Evolutionary conservation across 1,139 yeast genomes (phyloP), one percentile per base, ranked within the genome.

Genomic region (Debaryomyces psychrophilus): DNA sequence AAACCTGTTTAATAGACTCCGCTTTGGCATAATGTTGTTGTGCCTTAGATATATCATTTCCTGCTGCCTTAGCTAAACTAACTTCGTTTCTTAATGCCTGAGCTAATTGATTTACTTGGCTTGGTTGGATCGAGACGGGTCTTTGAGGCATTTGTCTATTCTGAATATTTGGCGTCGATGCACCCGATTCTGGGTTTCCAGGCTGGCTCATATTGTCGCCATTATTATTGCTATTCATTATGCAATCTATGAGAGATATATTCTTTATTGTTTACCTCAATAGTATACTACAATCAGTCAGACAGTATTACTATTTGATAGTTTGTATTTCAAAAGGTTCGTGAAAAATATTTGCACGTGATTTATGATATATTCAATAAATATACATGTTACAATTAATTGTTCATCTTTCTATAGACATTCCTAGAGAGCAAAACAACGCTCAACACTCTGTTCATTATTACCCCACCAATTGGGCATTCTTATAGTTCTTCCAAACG

Each of bases 21-120:
- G 93, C 95, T 50, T 82, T 83, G 51, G 75, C 71, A 53, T 80
- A 69, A 58, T 86, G 89, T 54, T 79, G 83, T 60, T 81, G 81
- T n/a, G 92, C 93, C 53, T 79, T 83, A 0, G 81, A 84, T 6
- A 87, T 79, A 42, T 82, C 84, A 43, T 61, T 61, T 5, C 71
- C 70, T 4, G 77, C 69, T 4, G 75, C 73, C 54, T 79, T 79
- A 1, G 90, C 95, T 52, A 80, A 78, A 31, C 79, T 81, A 45
- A 83, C 76, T 57, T 85, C 90, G 39, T 77, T 73, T 50, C 80
- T 83, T 55, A 85, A 82, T 26, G 72, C 76, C 53, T 69, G 76
- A 14, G 86, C 77, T 50, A 89, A 70, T 59, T 82, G 85, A 37
- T 83, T 82, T 41, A 84, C 81, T 55, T 83, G 88, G 33, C 68